These are phyloP conservation scores for Globisporangium uncinulatum DNA, from an alignment of 352 stramenopile species.

Conservation along the genomic window DNA sequence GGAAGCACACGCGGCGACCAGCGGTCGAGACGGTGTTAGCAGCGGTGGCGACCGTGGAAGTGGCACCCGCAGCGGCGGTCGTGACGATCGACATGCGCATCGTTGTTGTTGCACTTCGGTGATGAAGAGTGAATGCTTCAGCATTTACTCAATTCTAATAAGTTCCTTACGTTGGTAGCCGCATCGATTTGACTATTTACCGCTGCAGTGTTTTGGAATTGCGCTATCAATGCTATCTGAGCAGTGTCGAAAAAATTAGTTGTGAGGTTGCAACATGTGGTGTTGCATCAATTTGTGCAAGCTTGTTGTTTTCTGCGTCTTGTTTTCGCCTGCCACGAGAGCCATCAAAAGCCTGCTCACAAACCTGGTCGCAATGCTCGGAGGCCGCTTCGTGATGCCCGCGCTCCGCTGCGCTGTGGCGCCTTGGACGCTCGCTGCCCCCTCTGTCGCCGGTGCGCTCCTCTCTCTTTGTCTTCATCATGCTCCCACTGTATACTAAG, in stretches of 20 bases:
- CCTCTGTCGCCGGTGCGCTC: constrained; percentile 11
- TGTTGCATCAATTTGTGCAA: too few species aligned
- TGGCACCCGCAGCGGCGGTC: not conserved
- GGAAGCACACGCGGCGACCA: constrained; percentile 44
- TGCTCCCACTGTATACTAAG: too few species aligned
- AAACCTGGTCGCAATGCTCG: constrained; percentile 7
- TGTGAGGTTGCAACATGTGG: too few species aligned
- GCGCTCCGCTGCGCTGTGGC: constrained; percentile 28
- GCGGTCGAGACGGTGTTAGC: constrained; percentile 1
- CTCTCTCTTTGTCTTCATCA: too few species aligned
- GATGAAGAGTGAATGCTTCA: too few species aligned
- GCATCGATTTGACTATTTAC: too few species aligned
- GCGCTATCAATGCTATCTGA: too few species aligned
- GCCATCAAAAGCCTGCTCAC: constrained; percentile 12
- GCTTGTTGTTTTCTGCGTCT: too few species aligned
- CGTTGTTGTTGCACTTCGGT: not conserved
- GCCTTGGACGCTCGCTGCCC: constrained; percentile 20
- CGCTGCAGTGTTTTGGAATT: too few species aligned
- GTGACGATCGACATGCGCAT: not conserved
- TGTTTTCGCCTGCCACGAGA: not conserved
- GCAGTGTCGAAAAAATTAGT: too few species aligned
- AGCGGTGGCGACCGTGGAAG: not conserved
- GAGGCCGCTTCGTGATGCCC: constrained; percentile 15
- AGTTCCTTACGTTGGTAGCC: too few species aligned
- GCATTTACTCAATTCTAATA: too few species aligned